These are phyloP conservation scores for Aegilops bicornis DNA, from an alignment of 176 grass and related monocot species.

Conservation along the genomic window DNA sequence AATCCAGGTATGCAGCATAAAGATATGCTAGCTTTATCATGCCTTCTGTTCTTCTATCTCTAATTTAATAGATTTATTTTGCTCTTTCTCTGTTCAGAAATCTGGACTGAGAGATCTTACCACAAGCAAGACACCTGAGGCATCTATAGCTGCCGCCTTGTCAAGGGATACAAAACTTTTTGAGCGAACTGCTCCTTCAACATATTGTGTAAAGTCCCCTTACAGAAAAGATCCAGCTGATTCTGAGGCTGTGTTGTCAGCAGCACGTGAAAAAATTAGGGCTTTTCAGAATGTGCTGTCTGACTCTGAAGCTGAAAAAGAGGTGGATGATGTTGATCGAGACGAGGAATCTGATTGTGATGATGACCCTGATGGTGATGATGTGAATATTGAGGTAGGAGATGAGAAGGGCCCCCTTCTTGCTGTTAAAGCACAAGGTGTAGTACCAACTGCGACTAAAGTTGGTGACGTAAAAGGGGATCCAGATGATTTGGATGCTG, in stretches of 20 bases:
- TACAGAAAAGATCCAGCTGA: conserved; percentile 95
- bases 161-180: conserved; percentile 93
- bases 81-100: conserved; percentile 58
- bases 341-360: conserved; percentile 93
- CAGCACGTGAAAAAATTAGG: conserved; percentile 88
- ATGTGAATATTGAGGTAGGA: conserved; percentile 54
- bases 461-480: conserved; percentile 28
- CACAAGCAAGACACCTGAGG: conserved; percentile 99
- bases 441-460: conserved; percentile 11
- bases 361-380: conserved; percentile 77
- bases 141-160: conserved; percentile 95
- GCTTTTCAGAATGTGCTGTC: conserved; percentile 88
- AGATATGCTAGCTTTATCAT: conserved; percentile 16
- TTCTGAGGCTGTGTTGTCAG: conserved; percentile 71
- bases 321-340: conserved; percentile 71
- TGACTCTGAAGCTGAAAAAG: conserved; percentile 71
- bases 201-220: conserved; percentile 86
- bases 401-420: conserved; percentile 41
- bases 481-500: conserved; percentile 27
- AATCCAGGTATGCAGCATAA: conserved; percentile 74
- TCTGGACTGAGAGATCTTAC: conserved; percentile 97
- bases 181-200: conserved; percentile 97
- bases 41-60: conserved; percentile 5
- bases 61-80: conserved; percentile 12
- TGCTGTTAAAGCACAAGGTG: conserved; percentile 39